Base-by-base conservation (phyloP, 257 asterid species). In the Orobanche coerulescens region DNA sequence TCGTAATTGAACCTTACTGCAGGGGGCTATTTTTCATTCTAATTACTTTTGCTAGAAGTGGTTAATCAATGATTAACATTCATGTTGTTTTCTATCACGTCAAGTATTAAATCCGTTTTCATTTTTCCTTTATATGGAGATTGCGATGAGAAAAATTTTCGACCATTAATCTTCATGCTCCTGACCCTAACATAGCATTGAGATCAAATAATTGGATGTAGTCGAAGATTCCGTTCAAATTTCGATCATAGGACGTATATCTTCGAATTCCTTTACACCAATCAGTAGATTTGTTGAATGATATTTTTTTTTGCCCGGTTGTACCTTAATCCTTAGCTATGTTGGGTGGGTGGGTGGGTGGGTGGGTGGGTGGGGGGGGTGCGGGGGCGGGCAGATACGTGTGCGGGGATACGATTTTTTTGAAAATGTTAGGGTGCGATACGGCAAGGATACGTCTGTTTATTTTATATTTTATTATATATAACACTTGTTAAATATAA, bases 31-130 rank as follows among this genome's bases (percentile, higher is more conserved):
- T 37, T 63, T 28, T 5, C 5, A 20, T 59, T 60, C 22, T 48
- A 59, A 39, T 37, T 58, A 28, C 25, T 42, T 7, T 61, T 22
- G 64, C 42, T 34, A 33, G 56, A 48, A 50, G 34, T 62, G 48
- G 56, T 70, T 58, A 51, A 43, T 52, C 46, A 58, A 18, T 44
- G 57, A 49, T 23, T 8, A 44, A 13, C 52, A 14, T 64, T 39
- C 53, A 14, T 63, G 39, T 16, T 24, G 47, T 19, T 42, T 37
- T 30, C 31, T 69, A 15, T 7, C 33, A 16, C 33, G 4, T 44
- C 39, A 37, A 5, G 26, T 40, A 12, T 36, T 19, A 10, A 42
- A 11, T 44, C 14, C 1, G 12, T 48, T 9, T 16, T 12, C n/a
- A 24, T 63, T 46, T 31, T n/a, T n/a, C n/a, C n/a, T n/a, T n/a